Evolutionary conservation across 352 stramenopile genomes (phyloP), one percentile per base, ranked within the genome.

Genomic region (Blastocystis sp.): DNA sequence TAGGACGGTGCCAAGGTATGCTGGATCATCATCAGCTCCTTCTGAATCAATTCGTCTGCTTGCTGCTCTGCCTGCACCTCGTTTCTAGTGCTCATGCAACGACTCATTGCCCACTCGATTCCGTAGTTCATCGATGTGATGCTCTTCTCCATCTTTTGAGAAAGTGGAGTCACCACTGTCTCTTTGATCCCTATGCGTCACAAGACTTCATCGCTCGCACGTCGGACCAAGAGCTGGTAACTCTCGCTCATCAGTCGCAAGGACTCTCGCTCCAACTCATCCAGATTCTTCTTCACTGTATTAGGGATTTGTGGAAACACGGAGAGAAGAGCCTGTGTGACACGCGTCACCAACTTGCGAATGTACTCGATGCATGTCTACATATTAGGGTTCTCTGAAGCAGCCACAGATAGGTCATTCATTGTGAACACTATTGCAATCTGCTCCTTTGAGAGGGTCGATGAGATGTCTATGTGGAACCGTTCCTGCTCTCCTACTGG

Each of bases 71-170:
- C 47, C 20, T 81, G 24, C 20, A 81, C 9, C 8, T 81, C 70
- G 39, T 81, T 65, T 7, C 70, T 81, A 24, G 6, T 5, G n/a
- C 26, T 81, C 3, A 81, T 13, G 18, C 3, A 20, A 20, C 9
- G 4, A 11, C 6, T 39, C 3, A 24, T 47, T n/a, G 6, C 43
- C 43, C 26, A 81, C 70, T n/a, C 56, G 34, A 56, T 30, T 5
- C 37, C 24, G 70, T 47, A 81, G 41, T 63, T 47, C 9, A 41
- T 47, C 11, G 70, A n/a, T 5, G 34, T 54, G 54, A 81, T 64
- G 24, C 34, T 30, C 43, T 81, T 81, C 24, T 81, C 70, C n/a
- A 81, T 24, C 54, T 81, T 81, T 53, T 81, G 70, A 4, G 41
- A 54, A 11, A 81, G 24, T 3, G 70, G 70, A 5, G n/a, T 47